Evolutionary conservation across 2,329 filamentous ascomycete species (phyloP).

Genomic region (Fusarium udum): DNA sequence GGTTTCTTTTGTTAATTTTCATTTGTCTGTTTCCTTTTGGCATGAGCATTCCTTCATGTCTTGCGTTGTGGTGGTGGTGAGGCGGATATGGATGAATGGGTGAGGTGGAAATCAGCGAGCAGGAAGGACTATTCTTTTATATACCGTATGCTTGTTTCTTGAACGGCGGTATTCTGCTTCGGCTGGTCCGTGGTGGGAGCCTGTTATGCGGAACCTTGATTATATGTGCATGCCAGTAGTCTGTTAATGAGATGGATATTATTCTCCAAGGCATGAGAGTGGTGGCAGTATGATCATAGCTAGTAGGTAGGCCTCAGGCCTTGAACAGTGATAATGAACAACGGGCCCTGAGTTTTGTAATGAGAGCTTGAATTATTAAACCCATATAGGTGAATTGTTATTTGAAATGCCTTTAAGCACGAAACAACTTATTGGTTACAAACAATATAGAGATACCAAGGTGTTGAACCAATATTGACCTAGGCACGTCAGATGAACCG

Average conservation of each 20-base stretch:
- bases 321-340: slow-evolving; percentile 36
- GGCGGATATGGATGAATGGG: slow-evolving; percentile 17
- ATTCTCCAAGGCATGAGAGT: slow-evolving; percentile 30
- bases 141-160: slow-evolving; percentile 40
- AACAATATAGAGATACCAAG: neutral
- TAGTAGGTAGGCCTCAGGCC: slow-evolving; percentile 25
- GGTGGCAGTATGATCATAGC: slow-evolving; percentile 26
- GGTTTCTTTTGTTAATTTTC: slow-evolving; percentile 33
- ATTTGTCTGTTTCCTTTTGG: slow-evolving; percentile 35
- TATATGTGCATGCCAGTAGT: slow-evolving; percentile 36
- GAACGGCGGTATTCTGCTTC: slow-evolving; percentile 44
- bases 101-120: slow-evolving; percentile 28
- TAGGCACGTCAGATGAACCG: neutral
- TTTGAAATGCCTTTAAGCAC: neutral
- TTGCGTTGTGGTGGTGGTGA: slow-evolving; percentile 4
- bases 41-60: slow-evolving; percentile 37
- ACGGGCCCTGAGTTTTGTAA: slow-evolving; percentile 26
- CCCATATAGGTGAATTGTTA: neutral
- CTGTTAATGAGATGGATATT: slow-evolving; percentile 19
- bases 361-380: neutral
- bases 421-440: neutral
- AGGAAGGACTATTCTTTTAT: slow-evolving; percentile 38
- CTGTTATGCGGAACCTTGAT: slow-evolving; percentile 35
- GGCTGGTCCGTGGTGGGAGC: slow-evolving; percentile 48
- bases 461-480: neutral